Evolutionary conservation across 352 stramenopile genomes (phyloP), one percentile per base, ranked within the genome.

Genomic region (Phytophthora megakarya): DNA sequence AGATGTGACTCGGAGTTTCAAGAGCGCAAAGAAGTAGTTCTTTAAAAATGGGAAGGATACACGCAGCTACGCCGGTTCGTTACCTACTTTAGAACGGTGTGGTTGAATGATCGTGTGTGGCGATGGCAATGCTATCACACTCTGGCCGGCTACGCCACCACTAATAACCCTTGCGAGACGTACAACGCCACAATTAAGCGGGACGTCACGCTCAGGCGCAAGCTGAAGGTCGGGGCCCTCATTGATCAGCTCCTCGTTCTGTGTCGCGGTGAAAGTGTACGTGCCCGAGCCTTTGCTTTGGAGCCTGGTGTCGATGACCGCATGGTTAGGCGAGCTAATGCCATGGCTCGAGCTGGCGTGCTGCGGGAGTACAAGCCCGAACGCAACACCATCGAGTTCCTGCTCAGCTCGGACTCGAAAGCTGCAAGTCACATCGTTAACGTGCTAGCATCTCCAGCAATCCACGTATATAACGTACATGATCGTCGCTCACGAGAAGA

Each of bases 101-200:
- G 54, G 54, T 15, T 73, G 32, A n/a, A n/a, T 22, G 19, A 22
- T 1, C 25, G 50, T 1, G 61, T 64, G 12, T 67, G 22, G 0
- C 19, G 51, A 2, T 76, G 63, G 58, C 48, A 73, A 18, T 65
- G 48, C 12, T 43, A 39, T 18, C 37, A 58, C 26, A 59, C 63
- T 1, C 59, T 63, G 10, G 19, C 44, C 5, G 58, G 54, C 4
- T 66, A 48, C 37, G 56, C 64, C 1, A 61, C 65, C 2, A 76
- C 64, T 0, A 77, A 74, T 44, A 71, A 74, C 28, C 70, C 70
- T 0, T 57, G 63, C 4, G 65, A 78, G 12, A 48, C 66, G 2
- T 78, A 65, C 43, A 79, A 76, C 37, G 26, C 43, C 3, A 32
- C 25, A 1, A 53, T 79, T 21, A 76, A 79, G 33, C 39, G 56